Evolutionary conservation across 2,329 filamentous ascomycete species (phyloP), one percentile per base, ranked within the genome.

Genomic region (Tolypocladium guangdongense): DNA sequence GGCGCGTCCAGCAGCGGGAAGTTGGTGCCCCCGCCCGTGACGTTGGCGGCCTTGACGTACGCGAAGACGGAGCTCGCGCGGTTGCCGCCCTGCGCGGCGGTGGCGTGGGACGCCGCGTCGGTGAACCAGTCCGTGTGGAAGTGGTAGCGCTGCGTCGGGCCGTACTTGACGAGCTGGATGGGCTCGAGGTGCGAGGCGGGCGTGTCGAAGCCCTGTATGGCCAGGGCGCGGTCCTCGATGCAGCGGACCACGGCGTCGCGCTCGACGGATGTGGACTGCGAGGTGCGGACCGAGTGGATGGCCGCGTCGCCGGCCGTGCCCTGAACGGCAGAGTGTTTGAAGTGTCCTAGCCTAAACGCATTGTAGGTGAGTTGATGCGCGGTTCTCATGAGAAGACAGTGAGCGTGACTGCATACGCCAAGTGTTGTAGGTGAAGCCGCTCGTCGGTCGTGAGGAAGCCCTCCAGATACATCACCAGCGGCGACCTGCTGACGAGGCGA

Each of bases 71-170:
- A 75, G 24, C 68, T 71, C 6, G 67, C 57, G 1, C 74, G 65
- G 59, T 77, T 77, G 8, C 74, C 74, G 12, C 74, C 74, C 11
- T 69, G 58, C 1, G 62, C 65, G 7, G 68, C 65, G 1, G 66
- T 65, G n/a, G 69, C 65, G 46, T 73, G 68, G 5, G 48, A 8
- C 3, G 63, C 57, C 2, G 66, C 60, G 51, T 71, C 68, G 4
- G 70, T 70, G 64, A 75, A 77, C 75, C 76, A 78, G 64, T 78
- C 76, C 4, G 73, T 76, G 64, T 78, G 76, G 60, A 72, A 74
- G 59, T 76, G 72, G 62, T 74, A 77, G 53, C 68, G 71, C 59
- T 75, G 71, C 16, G 71, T 71, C 12, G 60, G 56, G 35, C 63
- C 70, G 58, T 78, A 78, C 57, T 70, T 71, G 52, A 77, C 74